phyloP scores from a whole-genome alignment of 371 early-diverging fungal genomes.

The Umbelopsis sp. region DNA sequence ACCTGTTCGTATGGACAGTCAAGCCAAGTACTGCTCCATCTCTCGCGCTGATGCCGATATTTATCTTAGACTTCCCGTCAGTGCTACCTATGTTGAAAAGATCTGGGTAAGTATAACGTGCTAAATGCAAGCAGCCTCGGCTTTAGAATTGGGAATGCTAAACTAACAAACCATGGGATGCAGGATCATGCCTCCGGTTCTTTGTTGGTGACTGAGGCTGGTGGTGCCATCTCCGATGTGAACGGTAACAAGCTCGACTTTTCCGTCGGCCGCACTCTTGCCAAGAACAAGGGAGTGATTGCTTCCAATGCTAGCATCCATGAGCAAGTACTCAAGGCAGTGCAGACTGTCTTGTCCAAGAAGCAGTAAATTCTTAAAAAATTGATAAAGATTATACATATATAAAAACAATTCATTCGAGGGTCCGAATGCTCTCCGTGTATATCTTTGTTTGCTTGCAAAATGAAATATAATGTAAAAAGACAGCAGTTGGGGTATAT shows the following conservation, averaged over 20 bases:
- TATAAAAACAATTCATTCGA: neutral
- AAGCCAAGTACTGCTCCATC: conserved; percentile 91
- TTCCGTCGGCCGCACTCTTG: conserved; percentile 82
- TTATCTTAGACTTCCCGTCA: conserved; percentile 86
- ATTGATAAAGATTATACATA: neutral
- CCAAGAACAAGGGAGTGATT: conserved; percentile 86
- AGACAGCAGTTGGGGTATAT: neutral
- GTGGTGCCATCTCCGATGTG: conserved; percentile 89
- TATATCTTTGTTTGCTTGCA: neutral
- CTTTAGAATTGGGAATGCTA: too few relatives aligned
- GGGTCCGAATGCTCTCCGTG: conserved; percentile 1
- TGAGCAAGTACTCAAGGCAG: conserved; percentile 66
- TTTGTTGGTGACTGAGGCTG: conserved; percentile 92
- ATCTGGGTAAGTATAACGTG: conserved; percentile 79
- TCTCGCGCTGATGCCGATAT: conserved; percentile 92
- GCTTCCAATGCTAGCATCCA: conserved; percentile 76
- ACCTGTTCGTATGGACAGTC: conserved; percentile 92
- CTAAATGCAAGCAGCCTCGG: too few relatives aligned
- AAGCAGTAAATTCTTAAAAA: neutral
- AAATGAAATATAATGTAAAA: neutral
- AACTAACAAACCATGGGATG: neutral
- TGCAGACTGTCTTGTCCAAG: conserved; percentile 57
- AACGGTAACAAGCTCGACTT: conserved; percentile 88
- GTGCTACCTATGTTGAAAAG: conserved; percentile 87
- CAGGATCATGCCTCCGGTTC: conserved; percentile 95